Percentiles rank a stretch among this genome's conserved stretches.
Conservation (phyloP, 805 yeast species). For the Vanderwaltozyma verrucispora region DNA sequence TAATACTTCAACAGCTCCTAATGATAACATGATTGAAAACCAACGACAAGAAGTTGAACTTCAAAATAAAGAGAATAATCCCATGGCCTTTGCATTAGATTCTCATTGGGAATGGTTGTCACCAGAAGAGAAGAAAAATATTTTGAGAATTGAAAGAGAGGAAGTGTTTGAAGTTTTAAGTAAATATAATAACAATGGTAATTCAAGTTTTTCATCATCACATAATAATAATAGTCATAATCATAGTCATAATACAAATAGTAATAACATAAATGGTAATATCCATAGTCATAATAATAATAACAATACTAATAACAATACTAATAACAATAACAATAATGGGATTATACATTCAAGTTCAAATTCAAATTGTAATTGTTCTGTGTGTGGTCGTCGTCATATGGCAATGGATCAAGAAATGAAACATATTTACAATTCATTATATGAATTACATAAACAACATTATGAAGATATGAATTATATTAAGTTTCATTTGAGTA, state of each 20-base stretch:
- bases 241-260: too few species aligned
- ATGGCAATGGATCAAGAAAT: slow-evolving; percentile 65
- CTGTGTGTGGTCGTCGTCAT: slow-evolving; percentile 68
- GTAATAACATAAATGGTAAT: not conserved
- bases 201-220: too few species aligned
- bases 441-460: slow-evolving; percentile 42
- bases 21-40: not conserved
- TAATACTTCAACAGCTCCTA: not conserved
- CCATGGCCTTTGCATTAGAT: slow-evolving; percentile 21
- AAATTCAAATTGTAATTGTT: slow-evolving; percentile 47
- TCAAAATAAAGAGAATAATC: not conserved
- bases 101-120: slow-evolving; percentile 54
- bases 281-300: not conserved
- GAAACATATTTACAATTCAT: slow-evolving; percentile 59
- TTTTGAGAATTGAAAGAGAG: slow-evolving; percentile 57
- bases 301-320: not conserved
- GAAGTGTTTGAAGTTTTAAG: slow-evolving; percentile 57
- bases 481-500: slow-evolving; percentile 25
- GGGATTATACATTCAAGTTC: too few species aligned
- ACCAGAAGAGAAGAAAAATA: slow-evolving; percentile 47
- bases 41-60: not conserved
- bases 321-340: too few species aligned
- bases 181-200: slow-evolving; percentile 38
- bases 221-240: too few species aligned
- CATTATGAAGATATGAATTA: slow-evolving; percentile 25